phyloP scores from a whole-genome alignment of 1,284 basidiomycete species.

The Macrocystidia cucumis region DNA sequence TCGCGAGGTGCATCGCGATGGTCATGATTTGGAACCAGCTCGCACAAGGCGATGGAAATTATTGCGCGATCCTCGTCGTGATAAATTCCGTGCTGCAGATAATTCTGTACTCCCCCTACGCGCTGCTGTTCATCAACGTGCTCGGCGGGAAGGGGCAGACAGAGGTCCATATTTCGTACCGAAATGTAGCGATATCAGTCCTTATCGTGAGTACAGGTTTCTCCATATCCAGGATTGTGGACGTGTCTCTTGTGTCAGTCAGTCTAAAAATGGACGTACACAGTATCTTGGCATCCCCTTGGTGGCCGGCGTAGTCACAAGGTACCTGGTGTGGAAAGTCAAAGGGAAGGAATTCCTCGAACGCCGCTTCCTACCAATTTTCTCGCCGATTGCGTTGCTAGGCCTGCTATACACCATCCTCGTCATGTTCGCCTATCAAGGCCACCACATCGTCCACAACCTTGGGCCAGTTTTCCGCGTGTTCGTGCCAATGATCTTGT shows the following conservation, averaged over 20 bases:
- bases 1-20: slow-evolving; percentile 69
- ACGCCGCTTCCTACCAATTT: slow-evolving; percentile 55
- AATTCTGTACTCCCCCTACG: slow-evolving; percentile 69
- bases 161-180: slow-evolving; percentile 53
- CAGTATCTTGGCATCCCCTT: slow-evolving; percentile 57
- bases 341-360: slow-evolving; percentile 43
- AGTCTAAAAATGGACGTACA: not conserved
- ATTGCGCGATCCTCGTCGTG: slow-evolving; percentile 70
- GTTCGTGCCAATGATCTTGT: slow-evolving; percentile 73
- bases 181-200: slow-evolving; percentile 66
- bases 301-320: slow-evolving; percentile 61
- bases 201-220: slow-evolving; percentile 53
- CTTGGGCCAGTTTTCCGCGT: slow-evolving; percentile 71
- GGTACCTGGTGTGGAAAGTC: slow-evolving; percentile 45
- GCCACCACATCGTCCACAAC: slow-evolving; percentile 51
- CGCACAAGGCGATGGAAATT: slow-evolving; percentile 68
- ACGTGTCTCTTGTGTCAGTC: not conserved
- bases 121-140: slow-evolving; percentile 72
- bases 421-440: slow-evolving; percentile 72
- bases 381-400: slow-evolving; percentile 66
- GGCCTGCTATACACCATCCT: slow-evolving; percentile 75
- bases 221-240: not conserved
- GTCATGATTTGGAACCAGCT: slow-evolving; percentile 83
- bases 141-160: slow-evolving; percentile 41
- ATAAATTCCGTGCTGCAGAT: slow-evolving; percentile 68